Base-by-base conservation (phyloP, 305 asterid genomes). In the Fraxinus angustifolia region DNA sequence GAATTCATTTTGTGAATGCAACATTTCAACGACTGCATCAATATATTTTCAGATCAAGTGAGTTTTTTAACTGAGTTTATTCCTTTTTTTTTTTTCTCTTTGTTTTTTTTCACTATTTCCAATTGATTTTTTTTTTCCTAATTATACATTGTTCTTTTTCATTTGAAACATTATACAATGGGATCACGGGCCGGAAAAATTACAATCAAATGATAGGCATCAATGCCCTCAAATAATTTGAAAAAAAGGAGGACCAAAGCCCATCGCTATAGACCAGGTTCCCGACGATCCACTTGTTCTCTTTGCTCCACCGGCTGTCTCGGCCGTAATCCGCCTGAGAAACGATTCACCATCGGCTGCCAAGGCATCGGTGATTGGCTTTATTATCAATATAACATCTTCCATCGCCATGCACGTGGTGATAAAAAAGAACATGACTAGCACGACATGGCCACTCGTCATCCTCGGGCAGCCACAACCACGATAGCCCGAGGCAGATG, bases 321-420 rank as follows among this genome's bases (percentile, higher is more conserved):
- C 79, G n/a, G 80, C 62, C 48, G 78, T 45, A 56, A 53, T 8
- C 38, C 50, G 1, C 40, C 10, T 1, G 78, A 77, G 6, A 53
- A 77, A 78, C 83, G 75, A 77, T 2, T 76, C 85, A 8, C 84
- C 85, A 0, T 89, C 89, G 3, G 92, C 92, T 0, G 84, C 87
- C n/a, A 94, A 81, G 7, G 98, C 90, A 23, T 94, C 97, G 0
- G 62, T 84, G 40, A 91, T 90, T 0, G 98, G 97, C 88, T 83
- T 91, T 26, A 94, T 85, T 30, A 94, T 91, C 86, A 92, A 68
- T 31, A 94, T 84, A 3, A 90, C 79, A 88, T 89, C 90, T 68
- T 89, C 97, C 2, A 89, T 88, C 16, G 68, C 88, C 86, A 91
- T 82, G 80, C 90, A 87, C 83, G 85, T 83, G 8, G 88, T 85